Evolutionary conservation across 148 eudicot genomes (phyloP), one percentile per base, ranked within the genome.

Genomic region (Camellia sinensis): DNA sequence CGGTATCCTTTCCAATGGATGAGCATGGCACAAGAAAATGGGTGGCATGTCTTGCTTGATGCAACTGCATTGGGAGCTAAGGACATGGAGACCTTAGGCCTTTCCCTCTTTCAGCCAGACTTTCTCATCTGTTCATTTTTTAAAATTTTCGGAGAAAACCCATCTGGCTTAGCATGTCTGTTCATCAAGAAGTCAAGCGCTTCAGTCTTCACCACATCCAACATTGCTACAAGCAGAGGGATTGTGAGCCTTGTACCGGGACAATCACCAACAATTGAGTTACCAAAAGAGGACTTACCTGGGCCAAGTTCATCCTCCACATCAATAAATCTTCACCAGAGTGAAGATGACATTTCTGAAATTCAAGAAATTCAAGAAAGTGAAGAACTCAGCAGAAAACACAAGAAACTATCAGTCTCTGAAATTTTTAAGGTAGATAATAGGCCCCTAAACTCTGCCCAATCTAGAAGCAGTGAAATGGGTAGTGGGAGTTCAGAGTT

Each of bases 41-140:
- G 97, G 19, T 92, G 97, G 97, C 90, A 92, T 80, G 87, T 92
- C 3, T 85, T 89, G 77, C 92, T 92, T 64, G 97, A 92, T 78
- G 91, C 90, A 11, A 80, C 73, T 68, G 86, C 91, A 18, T 88
- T 89, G 78, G 89, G 86, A 52, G 89, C 92, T 0, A 92, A 91
- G 82, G 90, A 91, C 56, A 92, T 91, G 97, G 97, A 92, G 65
- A 91, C 97, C 2, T 83, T 92, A 64, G 97, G 97, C 19, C 87
- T 92, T 3, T 89, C 97, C 50, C 81, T 92, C 15, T 89, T 91
- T 67, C 86, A 76, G 37, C 94, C 97, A 9, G 97, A 92, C 66
- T 92, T 91, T 62, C 71, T 92, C 1, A 78, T 88, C 72, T 92
- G 82, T 74, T 89, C 97, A 0, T 92, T 92, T 79, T 92, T 80